Percentiles rank a stretch among this genome's conserved stretches.
These are phyloP conservation scores for Fonsecaea nubica DNA, from an alignment of 2,329 filamentous ascomycete genomes.

Conservation along the genomic window DNA sequence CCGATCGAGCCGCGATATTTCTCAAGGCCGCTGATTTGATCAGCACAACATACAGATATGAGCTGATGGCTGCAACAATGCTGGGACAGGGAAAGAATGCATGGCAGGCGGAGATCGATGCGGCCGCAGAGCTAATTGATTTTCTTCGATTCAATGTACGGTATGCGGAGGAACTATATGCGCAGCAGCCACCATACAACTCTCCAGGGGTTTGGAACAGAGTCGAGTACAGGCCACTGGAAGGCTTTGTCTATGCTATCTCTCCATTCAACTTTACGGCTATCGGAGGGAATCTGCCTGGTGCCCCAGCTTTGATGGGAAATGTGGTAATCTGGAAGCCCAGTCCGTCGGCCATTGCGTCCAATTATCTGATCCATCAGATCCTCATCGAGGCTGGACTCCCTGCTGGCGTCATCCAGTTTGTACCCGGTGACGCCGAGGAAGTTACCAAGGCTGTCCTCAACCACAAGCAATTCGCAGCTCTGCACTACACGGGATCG, in stretches of 20 bases:
- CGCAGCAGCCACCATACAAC: conserved; percentile 84
- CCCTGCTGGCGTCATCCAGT: conserved; percentile 83
- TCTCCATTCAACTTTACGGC: conserved; percentile 96
- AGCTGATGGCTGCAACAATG: conserved; percentile 95
- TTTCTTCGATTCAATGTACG: conserved; percentile 94
- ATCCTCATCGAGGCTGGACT: conserved; percentile 88
- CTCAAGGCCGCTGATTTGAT: conserved; percentile 94
- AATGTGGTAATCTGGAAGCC: conserved; percentile 95
- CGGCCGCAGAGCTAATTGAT: conserved; percentile 88
- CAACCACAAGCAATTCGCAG: conserved; percentile 75
- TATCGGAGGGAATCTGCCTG: conserved; percentile 81
- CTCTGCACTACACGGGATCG: conserved; percentile 86
- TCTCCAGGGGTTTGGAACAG: conserved; percentile 86
- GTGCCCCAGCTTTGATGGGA: conserved; percentile 79
- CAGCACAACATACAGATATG: conserved; percentile 90
- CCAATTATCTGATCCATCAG: conserved; percentile 83
- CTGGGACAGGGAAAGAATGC: conserved; percentile 97
- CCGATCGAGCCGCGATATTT: conserved; percentile 90
- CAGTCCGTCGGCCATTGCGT: conserved; percentile 77
- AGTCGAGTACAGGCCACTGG: conserved; percentile 80
- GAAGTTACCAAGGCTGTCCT: conserved; percentile 78
- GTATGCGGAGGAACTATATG: conserved; percentile 90
- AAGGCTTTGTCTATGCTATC: conserved; percentile 89
- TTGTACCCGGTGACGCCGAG: conserved; percentile 81
- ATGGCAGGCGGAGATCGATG: conserved; percentile 98